Base-by-base conservation (phyloP, 1,139 yeast genomes). In the Nakaseomyces uthaithaninus region DNA sequence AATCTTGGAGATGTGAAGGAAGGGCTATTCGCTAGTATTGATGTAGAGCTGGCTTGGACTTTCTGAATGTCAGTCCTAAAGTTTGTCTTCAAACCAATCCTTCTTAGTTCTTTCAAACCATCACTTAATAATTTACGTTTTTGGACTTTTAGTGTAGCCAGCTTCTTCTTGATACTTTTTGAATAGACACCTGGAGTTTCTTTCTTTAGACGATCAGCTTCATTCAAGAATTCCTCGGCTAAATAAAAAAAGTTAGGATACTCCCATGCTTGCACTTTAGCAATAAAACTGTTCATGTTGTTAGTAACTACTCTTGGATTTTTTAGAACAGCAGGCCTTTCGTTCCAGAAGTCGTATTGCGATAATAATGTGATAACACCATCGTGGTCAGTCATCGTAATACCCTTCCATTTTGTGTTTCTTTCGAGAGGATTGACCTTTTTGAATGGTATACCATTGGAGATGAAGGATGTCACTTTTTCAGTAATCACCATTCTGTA, bases 111-210 rank as follows among this genome's bases (percentile, higher is more conserved):
- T 47, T 77, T 76, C 45, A 91, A 62, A 0, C 89, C 74, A 45
- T 81, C 86, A 62, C 93, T 82, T 44, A 91, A 65, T 10, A 86
- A 63, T 50, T 81, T 83, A 46, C 80, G 70, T 64, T 91, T 93
- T 54, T 86, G 93, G 30, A 80, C 72, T 53, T 81, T 84, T 58
- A 93, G 67, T 3, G 87, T 72, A 2, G 91, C 80, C 26, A 87
- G 68, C 1, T 66, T 45, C 56, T 82, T 83, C 64, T 89, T 87
- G 51, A 75, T 79, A 28, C 81, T 93, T 41, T 89, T 87, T 9
- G 73, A 80, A 49, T 72, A 67, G 6, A 67, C 71, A 3, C 66
- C 63, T 2, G 98, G 98, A 0, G 98, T 93, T 51, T 83, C 94
- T 34, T 73, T 69, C 39, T 76, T 72, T 38, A 91, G 68, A 23